Evolutionary conservation across 805 yeast species (phyloP).

Genomic region (Metschnikowia corniflorae): DNA sequence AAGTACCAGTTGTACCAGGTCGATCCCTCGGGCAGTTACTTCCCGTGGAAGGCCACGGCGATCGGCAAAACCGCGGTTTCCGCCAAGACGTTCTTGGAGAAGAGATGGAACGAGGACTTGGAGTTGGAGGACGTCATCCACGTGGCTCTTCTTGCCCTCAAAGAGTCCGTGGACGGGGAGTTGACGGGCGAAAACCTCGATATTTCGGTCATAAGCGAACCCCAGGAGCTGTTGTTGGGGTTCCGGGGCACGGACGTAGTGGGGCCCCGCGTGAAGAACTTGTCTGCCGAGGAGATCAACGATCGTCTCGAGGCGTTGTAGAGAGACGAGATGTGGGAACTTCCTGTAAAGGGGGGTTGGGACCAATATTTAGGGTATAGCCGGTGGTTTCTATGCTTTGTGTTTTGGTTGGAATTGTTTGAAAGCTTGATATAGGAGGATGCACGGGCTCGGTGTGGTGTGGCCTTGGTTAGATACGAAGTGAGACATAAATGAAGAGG

Average conservation of each 20-base stretch:
- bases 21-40: constrained; percentile 96
- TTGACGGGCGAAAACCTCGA: constrained; percentile 96
- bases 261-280: constrained; percentile 88
- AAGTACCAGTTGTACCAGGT: constrained; percentile 84
- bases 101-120: constrained; percentile 96
- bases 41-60: constrained; percentile 99
- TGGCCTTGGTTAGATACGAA: too few species aligned
- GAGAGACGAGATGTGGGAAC: too few species aligned
- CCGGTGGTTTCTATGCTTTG: too few species aligned
- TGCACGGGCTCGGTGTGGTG: too few species aligned
- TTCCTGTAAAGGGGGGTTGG: too few species aligned
- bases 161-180: constrained; percentile 97
- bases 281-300: constrained; percentile 87
- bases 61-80: constrained; percentile 94
- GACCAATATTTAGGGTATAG: too few species aligned
- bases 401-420: too few species aligned
- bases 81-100: constrained; percentile 96
- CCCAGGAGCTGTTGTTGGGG: constrained; percentile 78
- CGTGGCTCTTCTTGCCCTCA: constrained; percentile 87
- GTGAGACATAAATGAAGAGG: too few species aligned
- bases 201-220: constrained; percentile 79
- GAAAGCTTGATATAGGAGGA: too few species aligned
- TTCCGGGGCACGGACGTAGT: constrained; percentile 75
- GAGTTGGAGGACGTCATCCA: constrained; percentile 98
- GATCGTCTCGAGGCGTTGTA: constrained; percentile 92